Base-by-base conservation (phyloP, 202 grass and related monocot genomes). In the Cymbopogon flexuosus region DNA sequence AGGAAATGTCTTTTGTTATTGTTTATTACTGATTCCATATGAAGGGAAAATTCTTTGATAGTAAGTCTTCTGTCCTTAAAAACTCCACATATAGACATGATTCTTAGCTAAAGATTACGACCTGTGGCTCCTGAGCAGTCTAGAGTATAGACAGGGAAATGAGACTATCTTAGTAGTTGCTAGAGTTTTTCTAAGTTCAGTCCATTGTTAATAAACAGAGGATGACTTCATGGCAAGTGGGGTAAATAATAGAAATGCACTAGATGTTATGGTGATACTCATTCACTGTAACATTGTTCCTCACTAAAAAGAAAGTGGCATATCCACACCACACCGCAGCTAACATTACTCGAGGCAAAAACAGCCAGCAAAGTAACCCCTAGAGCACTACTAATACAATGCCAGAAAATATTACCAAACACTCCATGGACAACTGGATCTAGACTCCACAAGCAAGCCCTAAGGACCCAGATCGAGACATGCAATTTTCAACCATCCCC, bases 221-320 rank as follows among this genome's bases (percentile, higher is more conserved):
- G 56, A 72, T 37, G 52, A 61, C 8, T 33, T 57, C 16, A 5
- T 67, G 43, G 60, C 70, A 30, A 51, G 51, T 54, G 42, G 24
- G 72, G 29, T 2, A 0, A 6, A 56, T 31, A 45, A 23, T 56
- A 76, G 58, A 59, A 21, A 27, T 6, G 40, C 14, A 27, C 9
- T 16, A 65, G 7, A 56, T 30, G 21, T 27, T 47, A 21, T 18
- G 12, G 40, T 46, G 24, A 24, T 61, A 36, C 36, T 61, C 72
- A 18, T 77, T 35, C 2, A 8, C 29, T 68, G 35, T 60, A 60
- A 27, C 27, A 76, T 9, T 23, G 11, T 77, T 84, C 27, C 68
- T 84, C 41, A 27, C 29, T 31, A 77, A 62, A 40, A 70, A 77
- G 71, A 68, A 59, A 77, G 51, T 37, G 23, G 40, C 82, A 71